Percentiles rank a stretch among this genome's conserved stretches.
phyloP scores from a whole-genome alignment of 371 early-diverging fungal species.

The Syncephalastrum sp. region DNA sequence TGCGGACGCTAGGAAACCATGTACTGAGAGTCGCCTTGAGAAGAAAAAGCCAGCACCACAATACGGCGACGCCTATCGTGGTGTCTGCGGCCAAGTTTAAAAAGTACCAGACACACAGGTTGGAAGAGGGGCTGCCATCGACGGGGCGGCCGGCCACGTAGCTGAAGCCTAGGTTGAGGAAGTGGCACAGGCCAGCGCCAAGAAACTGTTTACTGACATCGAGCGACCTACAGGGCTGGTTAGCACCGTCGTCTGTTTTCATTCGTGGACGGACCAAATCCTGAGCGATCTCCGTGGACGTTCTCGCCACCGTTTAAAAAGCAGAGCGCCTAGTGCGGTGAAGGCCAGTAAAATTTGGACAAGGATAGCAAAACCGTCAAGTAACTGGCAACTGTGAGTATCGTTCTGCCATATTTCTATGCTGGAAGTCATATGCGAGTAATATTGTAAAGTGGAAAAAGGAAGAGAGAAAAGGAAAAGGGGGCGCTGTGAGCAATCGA shows the following conservation, averaged over 20 bases:
- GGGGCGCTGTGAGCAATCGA: too few species aligned
- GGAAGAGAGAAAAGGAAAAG: too few species aligned
- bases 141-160: conserved; percentile 40
- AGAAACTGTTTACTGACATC: conserved; percentile 66
- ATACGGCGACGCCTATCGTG: conserved; percentile 59
- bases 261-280: not conserved
- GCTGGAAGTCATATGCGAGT: too few species aligned
- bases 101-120: conserved; percentile 66
- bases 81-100: conserved; percentile 63
- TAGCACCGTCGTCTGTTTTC: too few species aligned
- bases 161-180: conserved; percentile 56
- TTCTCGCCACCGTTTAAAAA: conserved; percentile 58
- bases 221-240: conserved; percentile 40
- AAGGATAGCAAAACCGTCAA: conserved; percentile 61
- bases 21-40: conserved; percentile 18
- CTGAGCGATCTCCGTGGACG: conserved; percentile 53
- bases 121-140: conserved; percentile 32
- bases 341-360: conserved; percentile 55
- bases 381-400: conserved; percentile 40
- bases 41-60: conserved; percentile 42
- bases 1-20: conserved; percentile 4
- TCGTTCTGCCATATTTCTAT: too few species aligned
- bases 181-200: conserved; percentile 60
- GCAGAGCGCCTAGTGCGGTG: conserved; percentile 54
- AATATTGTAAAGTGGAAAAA: too few species aligned